Percentiles rank a stretch among this genome's conserved stretches.
Evolutionary conservation across 2,329 filamentous ascomycete genomes (phyloP).

Genomic region (Lachnellula subtilissima): DNA sequence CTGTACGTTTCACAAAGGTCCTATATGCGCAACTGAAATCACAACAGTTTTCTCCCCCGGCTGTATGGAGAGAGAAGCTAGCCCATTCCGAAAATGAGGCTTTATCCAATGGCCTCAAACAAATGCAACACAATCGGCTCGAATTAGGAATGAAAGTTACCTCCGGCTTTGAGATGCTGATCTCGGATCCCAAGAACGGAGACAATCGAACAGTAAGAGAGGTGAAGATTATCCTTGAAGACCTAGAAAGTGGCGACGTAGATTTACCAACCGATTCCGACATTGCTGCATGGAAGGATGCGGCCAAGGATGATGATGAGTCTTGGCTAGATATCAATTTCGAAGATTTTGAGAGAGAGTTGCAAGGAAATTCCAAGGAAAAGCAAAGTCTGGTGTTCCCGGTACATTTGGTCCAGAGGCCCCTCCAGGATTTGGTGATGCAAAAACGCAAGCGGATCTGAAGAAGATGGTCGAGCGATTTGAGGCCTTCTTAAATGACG

Average conservation of each 20-base stretch:
- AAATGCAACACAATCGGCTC: conserved; percentile 26
- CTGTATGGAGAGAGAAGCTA: conserved; percentile 42
- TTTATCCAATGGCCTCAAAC: conserved; percentile 22
- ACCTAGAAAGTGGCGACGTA: conserved; percentile 48
- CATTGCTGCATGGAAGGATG: conserved; percentile 63
- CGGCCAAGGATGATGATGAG: conserved; percentile 70
- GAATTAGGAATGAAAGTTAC: conserved; percentile 86
- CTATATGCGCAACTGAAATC: conserved; percentile 87
- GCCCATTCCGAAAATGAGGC: conserved; percentile 26
- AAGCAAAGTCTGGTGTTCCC: conserved; percentile 28
- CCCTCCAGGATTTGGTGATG: conserved; percentile 56
- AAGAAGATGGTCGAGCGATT: conserved; percentile 93
- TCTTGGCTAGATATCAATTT: conserved; percentile 91
- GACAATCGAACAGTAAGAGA: conserved; percentile 68
- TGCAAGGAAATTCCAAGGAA: conserved; percentile 48
- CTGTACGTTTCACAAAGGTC: conserved; percentile 78
- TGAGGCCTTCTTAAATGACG: conserved; percentile 84
- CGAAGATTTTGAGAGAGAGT: conserved; percentile 78
- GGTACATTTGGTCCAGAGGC: conserved; percentile 26
- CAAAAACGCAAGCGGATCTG: conserved; percentile 66
- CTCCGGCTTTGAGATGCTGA: conserved; percentile 85
- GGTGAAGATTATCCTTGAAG: conserved; percentile 68
- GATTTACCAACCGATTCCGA: conserved; percentile 66
- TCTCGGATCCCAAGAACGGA: conserved; percentile 60
- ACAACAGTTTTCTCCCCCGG: conserved; percentile 70